Percentiles rank a stretch among this genome's conserved stretches.
phyloP scores from a whole-genome alignment of 129 eudicot genomes.

The Silybum marianum region DNA sequence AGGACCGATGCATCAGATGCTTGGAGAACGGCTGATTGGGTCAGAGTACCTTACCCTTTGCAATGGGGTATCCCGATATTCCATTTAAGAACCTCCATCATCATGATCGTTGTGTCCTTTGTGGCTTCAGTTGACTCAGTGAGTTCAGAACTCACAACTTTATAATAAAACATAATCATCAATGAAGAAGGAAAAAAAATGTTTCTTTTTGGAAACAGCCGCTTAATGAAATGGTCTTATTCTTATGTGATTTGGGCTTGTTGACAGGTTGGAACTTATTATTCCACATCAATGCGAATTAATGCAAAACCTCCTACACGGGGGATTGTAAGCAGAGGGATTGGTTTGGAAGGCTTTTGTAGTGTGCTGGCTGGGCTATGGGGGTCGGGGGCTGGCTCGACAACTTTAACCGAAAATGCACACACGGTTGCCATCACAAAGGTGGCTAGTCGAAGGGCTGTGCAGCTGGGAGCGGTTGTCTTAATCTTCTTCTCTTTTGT shows the following conservation, averaged over 20 bases:
- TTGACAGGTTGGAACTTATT: conserved; percentile 83
- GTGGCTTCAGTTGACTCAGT: conserved; percentile 93
- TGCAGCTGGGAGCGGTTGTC: conserved; percentile 77
- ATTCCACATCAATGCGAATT: conserved; percentile 56
- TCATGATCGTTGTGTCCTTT: conserved; percentile 79
- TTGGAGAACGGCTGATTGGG: conserved; percentile 87
- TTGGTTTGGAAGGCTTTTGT: conserved; percentile 95
- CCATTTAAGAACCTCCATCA: conserved; percentile 67
- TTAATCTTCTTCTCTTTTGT: conserved; percentile 78
- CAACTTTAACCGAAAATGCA: conserved; percentile 84
- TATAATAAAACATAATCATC: neutral
- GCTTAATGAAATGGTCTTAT: neutral
- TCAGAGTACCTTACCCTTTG: conserved; percentile 87
- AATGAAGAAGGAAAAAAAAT: no score
- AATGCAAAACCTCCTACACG: conserved; percentile 81
- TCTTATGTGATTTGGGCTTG: conserved; percentile 22
- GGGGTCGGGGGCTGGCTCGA: conserved; percentile 96
- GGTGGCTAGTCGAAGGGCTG: conserved; percentile 72
- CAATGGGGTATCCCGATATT: conserved; percentile 97
- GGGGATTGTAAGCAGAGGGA: conserved; percentile 92
- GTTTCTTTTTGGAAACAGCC: no score
- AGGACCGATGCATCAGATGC: conserved; percentile 89
- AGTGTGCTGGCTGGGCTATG: conserved; percentile 91
- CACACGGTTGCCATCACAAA: conserved; percentile 74
- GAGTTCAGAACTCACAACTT: conserved; percentile 23